phyloP scores from a whole-genome alignment of 306 rosid species.

The Dryas drummondii region DNA sequence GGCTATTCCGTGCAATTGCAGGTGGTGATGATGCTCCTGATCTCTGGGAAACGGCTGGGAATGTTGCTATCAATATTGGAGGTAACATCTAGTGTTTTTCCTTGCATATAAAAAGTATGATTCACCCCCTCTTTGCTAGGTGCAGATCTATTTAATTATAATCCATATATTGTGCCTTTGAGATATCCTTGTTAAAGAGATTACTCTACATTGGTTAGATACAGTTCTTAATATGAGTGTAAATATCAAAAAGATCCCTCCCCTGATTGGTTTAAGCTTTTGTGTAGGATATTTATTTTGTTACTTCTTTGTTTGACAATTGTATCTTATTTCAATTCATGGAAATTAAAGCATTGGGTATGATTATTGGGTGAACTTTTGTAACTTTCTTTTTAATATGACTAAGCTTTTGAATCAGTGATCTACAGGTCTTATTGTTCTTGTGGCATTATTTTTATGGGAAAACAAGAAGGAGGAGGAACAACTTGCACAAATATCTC shows the following conservation, averaged over 20 bases:
- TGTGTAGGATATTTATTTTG: background rate
- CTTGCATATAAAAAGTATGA: background rate
- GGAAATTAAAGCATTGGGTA: background rate
- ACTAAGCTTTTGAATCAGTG: conserved; percentile 71
- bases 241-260: too few species aligned
- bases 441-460: conserved; percentile 87
- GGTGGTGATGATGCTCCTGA: conserved; percentile 90
- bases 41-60: conserved; percentile 81
- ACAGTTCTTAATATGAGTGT: background rate
- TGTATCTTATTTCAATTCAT: background rate
- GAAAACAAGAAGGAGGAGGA: conserved; percentile 96
- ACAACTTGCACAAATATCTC: conserved; percentile 80
- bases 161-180: background rate
- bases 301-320: background rate
- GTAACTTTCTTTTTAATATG: conserved; percentile 41
- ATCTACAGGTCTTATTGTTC: conserved; percentile 72
- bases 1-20: conserved; percentile 59
- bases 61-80: conserved; percentile 84
- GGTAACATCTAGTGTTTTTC: conserved; percentile 51
- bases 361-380: conserved; percentile 14
- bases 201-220: conserved; percentile 11
- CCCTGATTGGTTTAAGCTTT: background rate
- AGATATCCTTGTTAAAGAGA: conserved; percentile 4
- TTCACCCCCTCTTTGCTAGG: background rate
- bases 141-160: conserved; percentile 11